Evolutionary conservation across 1,284 basidiomycete genomes (phyloP), one percentile per base, ranked within the genome.

Genomic region (Athelia psychrophila): DNA sequence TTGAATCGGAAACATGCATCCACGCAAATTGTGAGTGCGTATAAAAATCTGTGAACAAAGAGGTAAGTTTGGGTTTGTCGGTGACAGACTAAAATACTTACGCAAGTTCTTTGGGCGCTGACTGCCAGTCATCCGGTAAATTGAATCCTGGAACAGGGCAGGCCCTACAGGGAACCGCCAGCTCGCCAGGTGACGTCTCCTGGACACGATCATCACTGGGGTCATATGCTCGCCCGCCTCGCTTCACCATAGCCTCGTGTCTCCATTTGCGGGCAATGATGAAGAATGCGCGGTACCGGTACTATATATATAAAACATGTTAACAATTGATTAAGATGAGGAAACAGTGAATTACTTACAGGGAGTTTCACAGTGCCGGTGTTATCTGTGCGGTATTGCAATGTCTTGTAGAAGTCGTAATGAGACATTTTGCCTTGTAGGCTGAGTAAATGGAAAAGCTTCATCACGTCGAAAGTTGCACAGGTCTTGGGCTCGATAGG

Each of bases 1-100:
- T 60, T 62, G 46, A 52, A 53, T 20, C 56, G 52, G 54, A 64
- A 64, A 42, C 60, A 62, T 2, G 59, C 60, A 42, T 64, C 62
- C 35, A 55, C 42, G 2, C 54, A 52, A 0, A 65, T 23, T 15
- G 58, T 49, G 2, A 59, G 23, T 20, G 5, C 4, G 47, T 60
- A 57, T 1, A 60, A 19, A 40, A 47, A 61, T 8, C 57, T 58
- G 35, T 6, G 16, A n/a, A n/a, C n/a, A n/a, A n/a, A n/a, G 13
- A 47, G 19, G 13, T 16, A 27, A 19, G 18, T 6, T 38, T 20
- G 19, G 12, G 9, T 12, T 8, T 27, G 44, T 24, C 19, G 0
- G 10, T 23, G 23, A 19, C 22, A 15, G 25, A 27, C 44, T 1
- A n/a, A 9, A 18, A 5, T 18, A 51, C 56, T 33, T 45, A 59